A percentile compares a stretch with the other conserved stretches of the same genome.
Evolutionary conservation across 1,139 yeast genomes (phyloP).

Genomic region (Magnusiomyces paraingens): DNA sequence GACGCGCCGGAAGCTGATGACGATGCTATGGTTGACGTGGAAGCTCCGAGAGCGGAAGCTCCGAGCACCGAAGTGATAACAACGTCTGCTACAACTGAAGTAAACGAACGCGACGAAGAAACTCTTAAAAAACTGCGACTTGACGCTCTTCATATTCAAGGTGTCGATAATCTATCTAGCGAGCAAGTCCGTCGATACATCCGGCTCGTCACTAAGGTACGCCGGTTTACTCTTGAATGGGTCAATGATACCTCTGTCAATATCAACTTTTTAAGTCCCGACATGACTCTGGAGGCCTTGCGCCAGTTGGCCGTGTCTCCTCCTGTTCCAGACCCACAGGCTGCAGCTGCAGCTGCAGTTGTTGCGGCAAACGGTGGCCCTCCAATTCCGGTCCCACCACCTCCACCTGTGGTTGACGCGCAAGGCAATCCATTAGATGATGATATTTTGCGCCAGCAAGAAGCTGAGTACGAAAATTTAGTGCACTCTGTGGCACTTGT

Average conservation of each 20-base stretch:
- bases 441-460: too few species aligned
- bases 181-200: constrained; percentile 54
- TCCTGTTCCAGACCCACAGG: neutral
- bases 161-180: constrained; percentile 65
- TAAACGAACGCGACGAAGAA: neutral
- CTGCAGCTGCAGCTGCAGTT: neutral
- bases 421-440: too few species aligned
- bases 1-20: neutral
- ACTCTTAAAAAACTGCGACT: constrained; percentile 20
- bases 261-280: neutral
- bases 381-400: too few species aligned
- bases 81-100: neutral
- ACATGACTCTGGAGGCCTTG: neutral
- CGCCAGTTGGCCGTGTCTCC: constrained; percentile 1
- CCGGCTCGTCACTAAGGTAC: constrained; percentile 43
- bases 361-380: neutral
- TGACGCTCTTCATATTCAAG: constrained; percentile 49
- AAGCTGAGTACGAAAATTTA: too few species aligned
- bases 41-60: neutral
- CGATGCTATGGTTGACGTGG: neutral
- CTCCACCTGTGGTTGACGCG: too few species aligned
- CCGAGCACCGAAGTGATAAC: neutral
- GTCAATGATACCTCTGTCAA: constrained; percentile 48
- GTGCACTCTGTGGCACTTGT: neutral
- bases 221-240: constrained; percentile 55